phyloP scores from a whole-genome alignment of 1,284 basidiomycete genomes.

The Rhodotorula sp. region DNA sequence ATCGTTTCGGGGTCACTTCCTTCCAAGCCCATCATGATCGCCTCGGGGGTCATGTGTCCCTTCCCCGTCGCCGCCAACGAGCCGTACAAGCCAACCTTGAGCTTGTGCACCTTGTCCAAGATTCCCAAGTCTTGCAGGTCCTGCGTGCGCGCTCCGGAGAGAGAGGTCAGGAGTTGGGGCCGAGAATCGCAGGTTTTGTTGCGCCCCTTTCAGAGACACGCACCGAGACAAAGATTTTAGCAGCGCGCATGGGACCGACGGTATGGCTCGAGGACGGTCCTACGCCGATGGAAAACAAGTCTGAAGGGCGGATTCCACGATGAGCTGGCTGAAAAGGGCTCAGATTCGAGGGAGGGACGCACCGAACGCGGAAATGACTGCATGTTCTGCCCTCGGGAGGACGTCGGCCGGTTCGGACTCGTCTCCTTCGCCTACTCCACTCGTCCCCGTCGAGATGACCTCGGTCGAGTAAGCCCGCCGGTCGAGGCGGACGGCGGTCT shows the following conservation, averaged over 20 bases:
- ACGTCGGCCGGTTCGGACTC: not conserved
- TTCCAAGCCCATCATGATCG: conserved; percentile 83
- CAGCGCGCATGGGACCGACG: conserved; percentile 86
- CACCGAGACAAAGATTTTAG: conserved; percentile 66
- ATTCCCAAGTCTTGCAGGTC: conserved; percentile 71
- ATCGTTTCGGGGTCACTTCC: conserved; percentile 61
- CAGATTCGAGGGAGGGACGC: not conserved
- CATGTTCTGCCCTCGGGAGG: conserved; percentile 64
- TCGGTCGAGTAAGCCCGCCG: not conserved
- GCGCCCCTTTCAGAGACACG: conserved; percentile 46
- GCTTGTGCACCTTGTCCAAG: conserved; percentile 68
- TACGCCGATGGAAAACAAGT: conserved; percentile 87
- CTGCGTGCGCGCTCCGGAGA: not conserved
- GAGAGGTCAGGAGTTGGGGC: not conserved
- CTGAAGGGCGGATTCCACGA: conserved; percentile 50
- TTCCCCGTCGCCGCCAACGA: conserved; percentile 64
- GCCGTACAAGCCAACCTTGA: conserved; percentile 81
- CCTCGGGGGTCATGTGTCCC: conserved; percentile 84
- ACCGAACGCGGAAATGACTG: conserved; percentile 80
- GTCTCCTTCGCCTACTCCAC: not conserved
- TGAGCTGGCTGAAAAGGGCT: too few species aligned
- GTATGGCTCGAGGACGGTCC: conserved; percentile 58
- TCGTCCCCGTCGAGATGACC: not conserved
- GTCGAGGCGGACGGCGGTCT: too few species aligned
- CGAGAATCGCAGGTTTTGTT: not conserved